phyloP scores from a whole-genome alignment of 2,329 filamentous ascomycete genomes.

The Scedosporium boydii region DNA sequence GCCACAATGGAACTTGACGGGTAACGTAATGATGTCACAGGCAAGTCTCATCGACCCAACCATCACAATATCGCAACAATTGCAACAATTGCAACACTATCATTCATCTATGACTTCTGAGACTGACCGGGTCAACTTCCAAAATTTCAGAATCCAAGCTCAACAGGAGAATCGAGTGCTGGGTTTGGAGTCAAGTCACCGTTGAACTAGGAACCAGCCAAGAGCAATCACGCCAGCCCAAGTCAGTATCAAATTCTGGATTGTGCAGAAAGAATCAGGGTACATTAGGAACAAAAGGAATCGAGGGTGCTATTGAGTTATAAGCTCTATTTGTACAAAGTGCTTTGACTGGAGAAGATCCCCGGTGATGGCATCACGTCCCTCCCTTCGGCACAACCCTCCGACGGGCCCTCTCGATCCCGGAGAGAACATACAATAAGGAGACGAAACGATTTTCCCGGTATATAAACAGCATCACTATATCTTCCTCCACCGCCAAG shows the following conservation, averaged over 20 bases:
- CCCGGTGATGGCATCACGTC: conserved; percentile 25
- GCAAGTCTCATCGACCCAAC: background rate
- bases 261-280: background rate
- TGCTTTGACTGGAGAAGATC: conserved; percentile 38
- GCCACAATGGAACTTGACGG: too few species aligned
- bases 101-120: too few species aligned
- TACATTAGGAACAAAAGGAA: conserved; percentile 41
- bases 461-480: conserved; percentile 34
- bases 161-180: too few species aligned
- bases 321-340: conserved; percentile 55
- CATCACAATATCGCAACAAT: background rate
- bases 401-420: conserved; percentile 33
- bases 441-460: conserved; percentile 16
- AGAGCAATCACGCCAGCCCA: background rate
- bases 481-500: conserved; percentile 18
- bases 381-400: conserved; percentile 38
- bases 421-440: conserved; percentile 33
- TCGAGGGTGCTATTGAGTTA: conserved; percentile 52
- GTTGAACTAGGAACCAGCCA: background rate
- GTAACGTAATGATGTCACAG: background rate
- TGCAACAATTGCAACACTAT: too few species aligned
- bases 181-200: too few species aligned
- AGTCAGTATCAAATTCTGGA: too few species aligned
- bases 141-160: too few species aligned
- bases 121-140: too few species aligned